These are phyloP conservation scores for Amoebophrya sp. DNA, from an alignment of 169 alveolate species.

Conservation along the genomic window DNA sequence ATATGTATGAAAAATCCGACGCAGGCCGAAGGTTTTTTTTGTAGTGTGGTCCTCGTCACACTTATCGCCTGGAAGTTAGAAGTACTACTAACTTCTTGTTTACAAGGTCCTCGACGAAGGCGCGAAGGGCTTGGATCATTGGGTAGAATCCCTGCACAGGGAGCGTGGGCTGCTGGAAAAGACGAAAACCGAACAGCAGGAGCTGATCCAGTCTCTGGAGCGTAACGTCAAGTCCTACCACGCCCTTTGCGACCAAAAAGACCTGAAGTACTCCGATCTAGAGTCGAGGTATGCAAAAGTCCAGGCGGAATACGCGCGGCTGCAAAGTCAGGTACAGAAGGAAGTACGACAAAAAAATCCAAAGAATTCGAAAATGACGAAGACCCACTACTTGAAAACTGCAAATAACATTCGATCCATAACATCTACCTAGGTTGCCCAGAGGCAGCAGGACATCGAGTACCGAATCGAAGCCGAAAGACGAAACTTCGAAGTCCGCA, in stretches of 20 bases:
- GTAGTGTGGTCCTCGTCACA: too few species aligned
- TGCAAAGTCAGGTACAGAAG: not conserved
- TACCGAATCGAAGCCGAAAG: not conserved
- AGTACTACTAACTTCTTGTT: not conserved
- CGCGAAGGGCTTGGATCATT: not conserved
- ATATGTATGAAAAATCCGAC: too few species aligned
- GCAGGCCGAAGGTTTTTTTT: too few species aligned
- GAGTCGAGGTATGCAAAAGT: not conserved
- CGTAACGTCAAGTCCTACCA: not conserved
- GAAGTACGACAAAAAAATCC: too few species aligned
- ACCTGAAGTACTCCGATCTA: not conserved
- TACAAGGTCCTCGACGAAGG: not conserved
- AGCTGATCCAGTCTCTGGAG: not conserved
- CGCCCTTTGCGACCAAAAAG: conserved; percentile 10
- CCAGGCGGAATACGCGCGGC: not conserved
- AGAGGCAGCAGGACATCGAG: conserved; percentile 15
- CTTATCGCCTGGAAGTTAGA: too few species aligned
- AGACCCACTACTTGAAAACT: too few species aligned
- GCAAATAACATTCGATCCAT: too few species aligned
- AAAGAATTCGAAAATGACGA: too few species aligned
- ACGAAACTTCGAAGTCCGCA: not conserved
- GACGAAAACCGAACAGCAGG: not conserved
- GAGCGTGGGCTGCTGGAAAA: not conserved
- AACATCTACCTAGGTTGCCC: conserved; percentile 20
- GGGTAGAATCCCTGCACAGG: not conserved